Evolutionary conservation across 768 basidiomycete species (phyloP).

Genomic region (Daedalea quercina): DNA sequence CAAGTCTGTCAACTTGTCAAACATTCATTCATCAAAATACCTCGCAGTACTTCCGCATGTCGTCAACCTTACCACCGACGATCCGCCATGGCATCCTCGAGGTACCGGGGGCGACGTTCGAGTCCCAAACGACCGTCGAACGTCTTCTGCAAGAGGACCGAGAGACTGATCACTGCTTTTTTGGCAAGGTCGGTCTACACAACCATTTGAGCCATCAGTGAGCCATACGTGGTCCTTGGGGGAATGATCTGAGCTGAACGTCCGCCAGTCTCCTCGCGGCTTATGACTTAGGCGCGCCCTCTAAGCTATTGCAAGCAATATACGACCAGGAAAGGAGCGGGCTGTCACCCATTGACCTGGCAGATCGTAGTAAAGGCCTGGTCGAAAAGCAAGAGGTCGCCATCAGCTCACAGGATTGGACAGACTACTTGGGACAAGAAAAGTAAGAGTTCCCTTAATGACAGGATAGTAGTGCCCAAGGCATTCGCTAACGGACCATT

Average conservation of each 20-base stretch:
- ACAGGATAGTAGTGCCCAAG: conserved; percentile 16
- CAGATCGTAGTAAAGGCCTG: conserved; percentile 28
- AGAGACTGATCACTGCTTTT: conserved; percentile 45
- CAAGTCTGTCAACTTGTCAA: too few relatives aligned
- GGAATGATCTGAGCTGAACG: not conserved
- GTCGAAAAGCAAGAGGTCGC: conserved; percentile 14
- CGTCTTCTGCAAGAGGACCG: conserved; percentile 42
- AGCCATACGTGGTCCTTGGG: conserved; percentile 10
- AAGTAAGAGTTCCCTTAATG: conserved; percentile 28
- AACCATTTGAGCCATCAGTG: conserved; percentile 59
- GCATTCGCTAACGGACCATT: not conserved
- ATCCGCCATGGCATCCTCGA: conserved; percentile 36
- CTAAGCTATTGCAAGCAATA: conserved; percentile 40
- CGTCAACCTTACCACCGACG: conserved; percentile 6
- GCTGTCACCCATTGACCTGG: conserved; percentile 34
- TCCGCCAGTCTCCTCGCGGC: conserved; percentile 42
- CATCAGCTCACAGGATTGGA: conserved; percentile 42
- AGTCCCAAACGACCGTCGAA: conserved; percentile 36
- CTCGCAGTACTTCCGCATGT: not conserved
- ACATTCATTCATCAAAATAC: too few relatives aligned
- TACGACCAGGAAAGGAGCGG: conserved; percentile 34
- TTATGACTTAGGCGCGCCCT: conserved; percentile 48
- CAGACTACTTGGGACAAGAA: conserved; percentile 40
- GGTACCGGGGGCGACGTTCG: conserved; percentile 37
- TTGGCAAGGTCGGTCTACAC: conserved; percentile 37